Conservation (phyloP, 2,329 filamentous ascomycete genomes). For the Fonsecaea pugnacius region DNA sequence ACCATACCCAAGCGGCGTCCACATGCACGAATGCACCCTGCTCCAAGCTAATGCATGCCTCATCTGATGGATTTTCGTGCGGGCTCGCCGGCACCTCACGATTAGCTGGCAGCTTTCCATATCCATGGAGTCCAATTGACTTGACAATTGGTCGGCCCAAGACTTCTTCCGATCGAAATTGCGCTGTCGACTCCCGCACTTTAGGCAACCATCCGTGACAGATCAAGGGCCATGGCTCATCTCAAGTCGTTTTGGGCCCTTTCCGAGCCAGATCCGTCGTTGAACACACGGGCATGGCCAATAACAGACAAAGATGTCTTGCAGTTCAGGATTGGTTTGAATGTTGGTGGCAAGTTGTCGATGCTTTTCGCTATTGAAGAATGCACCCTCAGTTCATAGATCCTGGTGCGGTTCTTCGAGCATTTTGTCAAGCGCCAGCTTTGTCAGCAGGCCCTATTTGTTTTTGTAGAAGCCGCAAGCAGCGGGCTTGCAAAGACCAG, state of each 20-base stretch:
- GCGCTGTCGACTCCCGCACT: slow-evolving; percentile 17
- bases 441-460: slow-evolving; percentile 5
- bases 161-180: slow-evolving; percentile 24
- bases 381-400: neutral
- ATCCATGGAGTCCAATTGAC: slow-evolving; percentile 7
- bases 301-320: slow-evolving; percentile 7
- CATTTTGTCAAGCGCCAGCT: slow-evolving; percentile 6
- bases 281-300: neutral
- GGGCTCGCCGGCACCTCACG: slow-evolving; percentile 30
- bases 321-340: neutral
- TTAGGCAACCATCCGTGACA: slow-evolving; percentile 9
- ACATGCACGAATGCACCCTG: slow-evolving; percentile 64
- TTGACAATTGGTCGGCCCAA: slow-evolving; percentile 20
- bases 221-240: neutral
- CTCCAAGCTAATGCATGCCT: slow-evolving; percentile 41
- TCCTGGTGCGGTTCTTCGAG: neutral
- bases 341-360: neutral
- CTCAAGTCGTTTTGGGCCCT: neutral
- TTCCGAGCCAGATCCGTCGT: slow-evolving; percentile 6
- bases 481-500: slow-evolving; percentile 5
- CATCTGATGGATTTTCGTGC: too few relatives aligned
- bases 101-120: slow-evolving; percentile 52
- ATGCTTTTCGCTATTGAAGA: slow-evolving; percentile 5
- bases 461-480: slow-evolving; percentile 8
- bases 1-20: slow-evolving; percentile 62